Base-by-base conservation (phyloP, 2,329 filamentous ascomycete genomes). In the Alternaria hordeiaustralica region DNA sequence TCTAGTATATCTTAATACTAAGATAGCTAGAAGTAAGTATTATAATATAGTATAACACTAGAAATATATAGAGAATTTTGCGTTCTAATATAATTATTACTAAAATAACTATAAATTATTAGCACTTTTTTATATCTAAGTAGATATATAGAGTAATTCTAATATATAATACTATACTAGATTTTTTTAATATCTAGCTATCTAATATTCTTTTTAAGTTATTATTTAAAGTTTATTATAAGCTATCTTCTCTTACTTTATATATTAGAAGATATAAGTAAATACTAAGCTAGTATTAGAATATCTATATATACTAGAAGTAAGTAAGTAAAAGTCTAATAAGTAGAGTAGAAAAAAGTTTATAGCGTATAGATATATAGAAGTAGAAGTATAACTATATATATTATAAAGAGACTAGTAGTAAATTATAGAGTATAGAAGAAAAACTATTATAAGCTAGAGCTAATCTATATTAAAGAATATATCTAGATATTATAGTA, bases 401-500 rank as follows among this genome's bases (percentile, higher is more conserved):
- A 63, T 55, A 55, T 49, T 44, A 33, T 49, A 12, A 60, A 55
- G 45, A 60, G 28, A 58, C 28, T 23, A 12, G 51, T 36, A 56
- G 56, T 45, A 63, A 63, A 60, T 60, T 63, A 12, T 33, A 9
- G 25, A 50, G 30, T 60, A 41, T 25, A 26, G 21, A 23, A 54
- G 43, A 46, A 60, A 60, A 55, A 11, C 18, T 54, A n/a, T 60
- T 10, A 21, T 54, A 23, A 45, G 21, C 21, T 60, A 28, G 21
- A 54, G 28, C 25, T 59, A 6, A 46, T 59, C 15, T 41, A 54
- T 60, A 20, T 59, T 45, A 23, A 26, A 53, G 57, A 10, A 59
- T 26, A 59, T 59, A 41, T 59, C 20, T 12, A 46, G 20, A 51
- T 54, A 20, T 33, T 59, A 21, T n/a, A 8, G 57, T 33, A n/a